Evolutionary conservation across 2,329 filamentous ascomycete species (phyloP), one percentile per base, ranked within the genome.

Genomic region (Aspergillus ruber): DNA sequence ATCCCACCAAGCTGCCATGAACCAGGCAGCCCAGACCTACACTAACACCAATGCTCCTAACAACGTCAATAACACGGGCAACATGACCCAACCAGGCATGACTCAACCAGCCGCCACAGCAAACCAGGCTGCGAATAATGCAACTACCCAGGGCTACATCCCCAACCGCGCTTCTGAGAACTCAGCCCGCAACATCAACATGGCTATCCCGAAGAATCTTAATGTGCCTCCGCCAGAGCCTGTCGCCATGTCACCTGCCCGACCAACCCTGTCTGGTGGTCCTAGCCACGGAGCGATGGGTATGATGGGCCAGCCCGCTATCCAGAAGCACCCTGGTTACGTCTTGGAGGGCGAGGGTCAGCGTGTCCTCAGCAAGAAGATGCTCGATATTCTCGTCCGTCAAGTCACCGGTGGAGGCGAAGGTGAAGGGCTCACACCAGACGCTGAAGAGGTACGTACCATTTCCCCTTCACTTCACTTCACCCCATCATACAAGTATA

Each of bases 361-460:
- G 60, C 85, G 90, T 39, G 86, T 98, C 1, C 76, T 98, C n/a
- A 94, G 86, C 73, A 96, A 96, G 80, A 94, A 95, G 74, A 97
- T 95, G 73, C 78, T 98, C 36, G 90, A 98, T 62, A 91, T 96
- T 65, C 78, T 98, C 33, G 90, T 97, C 7, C 83, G 90, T 44
- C 91, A 97, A 69, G 90, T 97, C 50, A 95, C 89, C 32, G 90
- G 90, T 46, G 84, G 82, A 21, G 80, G 82, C 42, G 85, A 88
- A 54, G 83, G 83, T 51, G 88, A 91, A 63, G 80, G 84, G 33
- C 73, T 97, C 55, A 88, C 88, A 23, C 88, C 93, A 0, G 93
- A 97, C 58, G 91, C 95, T 43, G 93, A 98, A 80, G 91, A 97
- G 78, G 90, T 94, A 78, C 67, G 77, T 32, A 38, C 21, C 40